These are phyloP conservation scores for Lentinula edodes DNA, from an alignment of 768 basidiomycete species.

Conservation along the genomic window DNA sequence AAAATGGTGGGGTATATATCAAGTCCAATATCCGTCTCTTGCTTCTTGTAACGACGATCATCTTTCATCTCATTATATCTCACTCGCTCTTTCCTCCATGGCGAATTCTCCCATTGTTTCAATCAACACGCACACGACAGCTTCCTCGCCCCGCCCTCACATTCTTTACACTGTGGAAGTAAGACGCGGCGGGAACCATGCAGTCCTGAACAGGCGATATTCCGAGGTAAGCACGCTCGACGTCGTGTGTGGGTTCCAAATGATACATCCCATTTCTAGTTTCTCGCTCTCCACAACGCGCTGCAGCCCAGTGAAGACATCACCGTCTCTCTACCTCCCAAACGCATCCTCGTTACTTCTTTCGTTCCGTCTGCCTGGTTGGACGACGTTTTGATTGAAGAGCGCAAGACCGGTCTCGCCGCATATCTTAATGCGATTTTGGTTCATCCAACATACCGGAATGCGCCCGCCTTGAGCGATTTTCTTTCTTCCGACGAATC, in stretches of 20 bases:
- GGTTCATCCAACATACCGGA: slow-evolving; percentile 27
- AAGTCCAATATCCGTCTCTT: neutral
- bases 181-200: slow-evolving; percentile 25
- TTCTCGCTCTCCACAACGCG: slow-evolving; percentile 33
- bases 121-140: slow-evolving; percentile 39
- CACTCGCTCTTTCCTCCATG: neutral
- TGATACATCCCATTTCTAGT: slow-evolving; percentile 17
- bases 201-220: slow-evolving; percentile 29
- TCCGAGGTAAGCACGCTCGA: slow-evolving; percentile 32
- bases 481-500: slow-evolving; percentile 30
- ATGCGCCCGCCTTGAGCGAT: slow-evolving; percentile 25
- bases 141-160: slow-evolving; percentile 39
- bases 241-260: neutral
- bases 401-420: slow-evolving; percentile 43
- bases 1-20: neutral
- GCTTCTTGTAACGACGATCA: neutral
- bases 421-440: slow-evolving; percentile 37
- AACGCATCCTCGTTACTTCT: slow-evolving; percentile 41
- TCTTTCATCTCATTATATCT: neutral
- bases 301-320: slow-evolving; percentile 27
- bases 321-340: slow-evolving; percentile 36
- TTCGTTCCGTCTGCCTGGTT: slow-evolving; percentile 50
- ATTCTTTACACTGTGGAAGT: slow-evolving; percentile 39
- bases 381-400: slow-evolving; percentile 44
- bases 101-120: slow-evolving; percentile 14